Evolutionary conservation across 2,329 filamentous ascomycete genomes (phyloP), one percentile per base, ranked within the genome.

Genomic region (Alternaria sp.): DNA sequence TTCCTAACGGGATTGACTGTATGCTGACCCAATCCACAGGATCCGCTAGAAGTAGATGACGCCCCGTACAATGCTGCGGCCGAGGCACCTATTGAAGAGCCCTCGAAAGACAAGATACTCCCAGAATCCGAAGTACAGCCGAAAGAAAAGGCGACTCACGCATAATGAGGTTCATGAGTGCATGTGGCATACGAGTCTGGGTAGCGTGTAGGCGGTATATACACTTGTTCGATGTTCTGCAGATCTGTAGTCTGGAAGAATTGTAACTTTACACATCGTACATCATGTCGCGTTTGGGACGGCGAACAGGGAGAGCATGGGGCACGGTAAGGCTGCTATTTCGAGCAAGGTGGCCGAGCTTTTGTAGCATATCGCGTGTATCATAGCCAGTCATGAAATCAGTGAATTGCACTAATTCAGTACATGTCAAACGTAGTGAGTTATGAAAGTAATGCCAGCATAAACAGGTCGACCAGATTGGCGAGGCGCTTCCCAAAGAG

Each of bases 401-500:
- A 51, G 20, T 59, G 57, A 55, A 59, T 26, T 49, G 57, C 57
- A 59, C 57, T 59, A 59, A 52, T n/a, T 30, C 16, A 56, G 57
- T 39, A 43, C 56, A 56, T 41, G 32, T 46, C 32, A 59, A 59
- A 51, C 41, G 57, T 47, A 47, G 44, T 22, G 39, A 60, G 57
- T 60, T 60, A 57, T 60, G 57, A 60, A 60, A 60, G 57, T 60
- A 57, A 41, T 60, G 53, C 53, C 38, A 51, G 57, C 57, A 60
- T 56, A 60, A 51, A 57, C 53, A 57, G 9, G 44, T 47, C 52
- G 57, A 57, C 57, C 52, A 60, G 44, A 63, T 60, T 65, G 63
- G 63, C 65, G 69, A 73, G 67, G 68, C 73, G 57, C 57, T 60
- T 60, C 57, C 57, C 53, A 64, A 65, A 69, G 61, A 74, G 72